Base-by-base conservation (phyloP, 257 asterid genomes). In the Lycium ferocissimum region DNA sequence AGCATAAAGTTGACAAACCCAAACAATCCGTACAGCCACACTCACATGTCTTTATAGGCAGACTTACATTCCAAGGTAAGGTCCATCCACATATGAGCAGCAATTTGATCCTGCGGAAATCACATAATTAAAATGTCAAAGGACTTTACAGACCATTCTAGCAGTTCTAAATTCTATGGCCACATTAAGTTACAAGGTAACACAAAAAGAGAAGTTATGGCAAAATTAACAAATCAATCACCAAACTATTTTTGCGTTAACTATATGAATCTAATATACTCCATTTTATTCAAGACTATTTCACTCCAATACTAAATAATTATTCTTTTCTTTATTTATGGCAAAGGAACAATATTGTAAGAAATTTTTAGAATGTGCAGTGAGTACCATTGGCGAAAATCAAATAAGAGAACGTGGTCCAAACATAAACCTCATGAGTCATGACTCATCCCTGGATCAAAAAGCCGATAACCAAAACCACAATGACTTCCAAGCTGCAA, bases 71-170 rank as follows among this genome's bases (percentile, higher is more conserved):
- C 93, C 26, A 84, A 83, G 85, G 84, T 18, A 80, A 91, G 88
- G 80, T 91, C 92, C 56, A 85, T 89, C 93, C 93, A 88, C 91
- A 81, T 83, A 26, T 89, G 93, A 14, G 92, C 93, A 47, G 89
- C 92, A 71, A 89, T 89, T 81, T 89, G 89, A 84, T 89, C 92
- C 93, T 91, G 89, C 78, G 71, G 20, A 71, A 57, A 22, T 22
- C 47, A 76, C 14, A 35, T 22, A 58, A 47, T 20, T 35, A 66
- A 56, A 80, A 38, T 58, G 37, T 38, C 15, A 7, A 62, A 67
- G 3, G 15, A 20, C 22, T 26, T 58, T 35, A 22, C 14, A 18
- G 53, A 22, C 35, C 58, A 63, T 26, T 82, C 65, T 14, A 65
- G 22, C 43, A 61, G 73, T 81, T 59, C 40, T 26, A 69, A 85